Evolutionary conservation across 2,329 filamentous ascomycete species (phyloP).

Genomic region (Pochonia chlamydosporia): DNA sequence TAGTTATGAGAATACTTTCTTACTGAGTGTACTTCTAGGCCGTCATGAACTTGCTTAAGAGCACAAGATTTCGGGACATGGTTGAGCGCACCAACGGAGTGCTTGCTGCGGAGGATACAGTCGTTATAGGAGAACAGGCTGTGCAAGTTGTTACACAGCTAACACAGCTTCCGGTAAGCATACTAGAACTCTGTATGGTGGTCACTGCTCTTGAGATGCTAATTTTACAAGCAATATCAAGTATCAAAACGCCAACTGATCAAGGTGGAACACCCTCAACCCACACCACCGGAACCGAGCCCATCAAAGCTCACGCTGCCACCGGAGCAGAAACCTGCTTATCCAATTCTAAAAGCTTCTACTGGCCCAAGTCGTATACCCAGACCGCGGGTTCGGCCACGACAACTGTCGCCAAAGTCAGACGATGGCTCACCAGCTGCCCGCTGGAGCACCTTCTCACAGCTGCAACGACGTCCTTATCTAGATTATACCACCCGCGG

Average conservation of each 20-base stretch:
- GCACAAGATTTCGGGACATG: constrained; percentile 16
- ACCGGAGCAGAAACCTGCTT: not conserved
- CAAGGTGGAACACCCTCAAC: not conserved
- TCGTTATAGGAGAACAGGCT: constrained; percentile 12
- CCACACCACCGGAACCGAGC: not conserved
- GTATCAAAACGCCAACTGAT: not conserved
- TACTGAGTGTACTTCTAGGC: constrained; percentile 10
- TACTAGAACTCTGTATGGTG: not conserved
- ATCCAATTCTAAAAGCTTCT: not conserved
- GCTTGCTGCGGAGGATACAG: constrained; percentile 13
- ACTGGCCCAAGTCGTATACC: not conserved
- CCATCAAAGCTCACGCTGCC: not conserved
- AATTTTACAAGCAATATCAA: not conserved
- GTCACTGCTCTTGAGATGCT: not conserved
- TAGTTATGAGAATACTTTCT: not conserved
- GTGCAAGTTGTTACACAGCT: constrained; percentile 16
- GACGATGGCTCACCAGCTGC: not conserved
- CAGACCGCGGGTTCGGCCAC: not conserved
- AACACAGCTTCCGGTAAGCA: constrained; percentile 14
- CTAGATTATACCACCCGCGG: constrained; percentile 19
- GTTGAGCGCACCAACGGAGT: constrained; percentile 17
- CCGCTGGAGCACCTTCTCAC: constrained; percentile 3
- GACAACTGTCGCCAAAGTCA: not conserved
- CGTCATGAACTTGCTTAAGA: constrained; percentile 17
- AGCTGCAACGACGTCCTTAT: constrained; percentile 18